Conservation (phyloP, 2,329 filamentous ascomycete genomes). For the Zymoseptoria pseudotritici region DNA sequence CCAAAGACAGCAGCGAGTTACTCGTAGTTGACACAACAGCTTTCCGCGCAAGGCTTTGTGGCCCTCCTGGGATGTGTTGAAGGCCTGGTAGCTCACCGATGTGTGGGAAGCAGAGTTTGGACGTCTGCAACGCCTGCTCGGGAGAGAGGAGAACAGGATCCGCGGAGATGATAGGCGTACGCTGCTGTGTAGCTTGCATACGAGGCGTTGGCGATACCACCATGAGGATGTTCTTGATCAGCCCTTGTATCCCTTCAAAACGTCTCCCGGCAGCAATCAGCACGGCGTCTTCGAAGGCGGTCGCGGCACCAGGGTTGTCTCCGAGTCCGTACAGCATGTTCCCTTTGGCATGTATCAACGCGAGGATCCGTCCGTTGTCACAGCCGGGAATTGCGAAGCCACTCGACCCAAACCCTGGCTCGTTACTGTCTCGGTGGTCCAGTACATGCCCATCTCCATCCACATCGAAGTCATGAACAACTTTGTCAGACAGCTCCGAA, state of each 20-base stretch:
- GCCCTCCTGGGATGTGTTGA: constrained; percentile 48
- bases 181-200: constrained; percentile 23
- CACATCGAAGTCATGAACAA: constrained; percentile 50
- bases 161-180: constrained; percentile 26
- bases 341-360: constrained; percentile 95
- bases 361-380: constrained; percentile 87
- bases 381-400: constrained; percentile 76
- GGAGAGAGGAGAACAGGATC: constrained; percentile 74
- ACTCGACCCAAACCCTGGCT: constrained; percentile 62
- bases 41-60: constrained; percentile 63
- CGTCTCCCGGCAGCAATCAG: constrained; percentile 73
- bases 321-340: constrained; percentile 93
- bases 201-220: constrained; percentile 46
- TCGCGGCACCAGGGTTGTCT: constrained; percentile 70
- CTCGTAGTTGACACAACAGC: constrained; percentile 88
- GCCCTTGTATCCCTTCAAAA: constrained; percentile 62
- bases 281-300: constrained; percentile 91
- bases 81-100: constrained; percentile 75
- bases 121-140: constrained; percentile 73
- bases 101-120: constrained; percentile 70
- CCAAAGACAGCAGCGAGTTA: constrained; percentile 86
- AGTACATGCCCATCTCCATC: constrained; percentile 32
- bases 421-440: constrained; percentile 35
- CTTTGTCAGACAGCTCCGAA: constrained; percentile 51
- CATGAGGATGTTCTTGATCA: constrained; percentile 70